Percentiles rank a stretch among this genome's conserved stretches.
phyloP scores from a whole-genome alignment of 768 basidiomycete genomes.

The Boletus patriciae region DNA sequence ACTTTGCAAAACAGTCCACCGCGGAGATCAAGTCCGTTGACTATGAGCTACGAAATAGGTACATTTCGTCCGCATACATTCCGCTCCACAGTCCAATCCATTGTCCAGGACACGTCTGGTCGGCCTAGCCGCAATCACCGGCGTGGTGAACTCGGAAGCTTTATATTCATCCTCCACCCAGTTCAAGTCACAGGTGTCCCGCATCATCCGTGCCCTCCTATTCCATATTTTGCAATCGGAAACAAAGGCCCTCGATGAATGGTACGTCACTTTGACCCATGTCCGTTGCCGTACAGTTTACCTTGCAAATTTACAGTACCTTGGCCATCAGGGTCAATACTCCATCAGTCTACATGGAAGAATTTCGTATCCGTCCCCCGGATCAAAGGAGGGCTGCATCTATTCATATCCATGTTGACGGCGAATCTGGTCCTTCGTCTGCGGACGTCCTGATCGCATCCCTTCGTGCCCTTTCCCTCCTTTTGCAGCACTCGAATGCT shows the following conservation, averaged over 20 bases:
- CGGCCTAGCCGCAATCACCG: conserved; percentile 79
- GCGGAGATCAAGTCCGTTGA: conserved; percentile 51
- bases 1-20: conserved; percentile 64
- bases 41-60: conserved; percentile 76
- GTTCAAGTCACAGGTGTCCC: conserved; percentile 68
- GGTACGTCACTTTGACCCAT: conserved; percentile 44
- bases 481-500: conserved; percentile 76
- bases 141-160: conserved; percentile 81
- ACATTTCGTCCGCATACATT: not conserved
- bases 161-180: conserved; percentile 70
- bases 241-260: conserved; percentile 57
- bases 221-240: conserved; percentile 64
- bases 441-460: conserved; percentile 74
- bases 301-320: conserved; percentile 41
- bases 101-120: conserved; percentile 72
- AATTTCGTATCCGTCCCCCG: conserved; percentile 79
- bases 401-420: conserved; percentile 85
- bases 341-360: conserved; percentile 75
- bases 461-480: conserved; percentile 65
- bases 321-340: conserved; percentile 65
- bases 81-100: not conserved
- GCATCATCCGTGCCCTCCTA: conserved; percentile 72
- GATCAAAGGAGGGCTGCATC: conserved; percentile 84
- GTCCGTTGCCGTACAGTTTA: not conserved
- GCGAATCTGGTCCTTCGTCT: conserved; percentile 78